Percentiles rank a stretch among this genome's conserved stretches.
Evolutionary conservation across 1,284 basidiomycete species (phyloP).

Genomic region (Ceratobasidium sp.): DNA sequence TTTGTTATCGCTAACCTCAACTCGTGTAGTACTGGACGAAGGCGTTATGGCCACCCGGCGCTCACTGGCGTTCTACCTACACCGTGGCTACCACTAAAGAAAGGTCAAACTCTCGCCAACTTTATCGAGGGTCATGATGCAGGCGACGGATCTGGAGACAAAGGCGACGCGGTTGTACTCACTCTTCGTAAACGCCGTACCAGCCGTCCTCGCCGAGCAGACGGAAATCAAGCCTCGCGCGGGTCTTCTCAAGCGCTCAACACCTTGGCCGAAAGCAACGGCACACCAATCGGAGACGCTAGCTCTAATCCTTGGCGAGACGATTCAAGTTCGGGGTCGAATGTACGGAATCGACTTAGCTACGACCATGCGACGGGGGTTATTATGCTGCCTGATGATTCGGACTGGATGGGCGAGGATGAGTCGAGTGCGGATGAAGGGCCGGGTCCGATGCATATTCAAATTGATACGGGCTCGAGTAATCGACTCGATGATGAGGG

Average conservation of each 20-base stretch:
- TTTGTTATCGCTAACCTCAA: not conserved
- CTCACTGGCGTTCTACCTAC: conserved; percentile 87
- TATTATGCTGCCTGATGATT: conserved; percentile 84
- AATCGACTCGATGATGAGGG: conserved; percentile 45
- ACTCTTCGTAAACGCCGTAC: conserved; percentile 64
- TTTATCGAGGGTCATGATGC: conserved; percentile 61
- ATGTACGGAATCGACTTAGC: conserved; percentile 71
- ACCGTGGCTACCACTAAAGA: conserved; percentile 91
- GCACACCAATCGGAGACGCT: conserved; percentile 46
- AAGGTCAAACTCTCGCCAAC: conserved; percentile 74
- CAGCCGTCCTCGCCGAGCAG: conserved; percentile 16
- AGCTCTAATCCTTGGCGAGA: conserved; percentile 46
- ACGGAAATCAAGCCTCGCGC: conserved; percentile 29
- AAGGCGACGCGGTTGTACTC: conserved; percentile 76
- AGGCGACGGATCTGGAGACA: conserved; percentile 59
- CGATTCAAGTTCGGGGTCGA: conserved; percentile 50
- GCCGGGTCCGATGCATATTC: conserved; percentile 44
- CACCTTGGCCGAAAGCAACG: conserved; percentile 19
- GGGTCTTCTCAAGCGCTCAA: conserved; percentile 8
- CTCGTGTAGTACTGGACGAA: conserved; percentile 78
- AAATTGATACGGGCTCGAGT: conserved; percentile 25
- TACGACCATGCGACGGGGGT: conserved; percentile 85
- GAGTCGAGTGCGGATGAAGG: conserved; percentile 60
- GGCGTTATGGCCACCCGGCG: conserved; percentile 91
- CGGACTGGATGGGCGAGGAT: conserved; percentile 71